Evolutionary conservation across 345 rosid species (phyloP).

Genomic region (Schrenkiella parvula): DNA sequence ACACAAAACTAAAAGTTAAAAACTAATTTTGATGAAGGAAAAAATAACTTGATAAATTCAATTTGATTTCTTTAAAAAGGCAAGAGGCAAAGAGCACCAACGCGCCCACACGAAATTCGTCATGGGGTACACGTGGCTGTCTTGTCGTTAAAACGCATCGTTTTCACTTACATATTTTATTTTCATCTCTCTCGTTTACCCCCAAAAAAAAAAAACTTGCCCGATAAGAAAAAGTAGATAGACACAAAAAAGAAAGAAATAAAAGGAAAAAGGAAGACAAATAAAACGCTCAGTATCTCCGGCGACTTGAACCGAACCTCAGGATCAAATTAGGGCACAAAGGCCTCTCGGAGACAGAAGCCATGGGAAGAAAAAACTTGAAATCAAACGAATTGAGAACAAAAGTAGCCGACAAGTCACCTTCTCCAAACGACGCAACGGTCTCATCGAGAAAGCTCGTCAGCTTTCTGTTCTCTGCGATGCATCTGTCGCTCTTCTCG

Average conservation of each 20-base stretch:
- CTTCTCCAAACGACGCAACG: slow-evolving; percentile 67
- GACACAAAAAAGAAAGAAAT: slow-evolving; percentile 10
- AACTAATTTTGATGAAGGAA: too few relatives aligned
- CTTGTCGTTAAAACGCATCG: background rate
- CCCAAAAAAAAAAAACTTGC: background rate
- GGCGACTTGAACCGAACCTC: slow-evolving; percentile 17
- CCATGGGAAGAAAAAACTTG: slow-evolving; percentile 62
- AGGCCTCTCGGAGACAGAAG: slow-evolving; percentile 6
- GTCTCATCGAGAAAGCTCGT: slow-evolving; percentile 63
- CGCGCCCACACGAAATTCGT: background rate
- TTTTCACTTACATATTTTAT: background rate
- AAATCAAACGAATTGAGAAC: slow-evolving; percentile 65
- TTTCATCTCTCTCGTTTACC: slow-evolving; percentile 1
- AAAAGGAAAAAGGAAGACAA: background rate
- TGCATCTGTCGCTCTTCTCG: slow-evolving; percentile 36
- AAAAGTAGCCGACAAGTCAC: slow-evolving; percentile 72
- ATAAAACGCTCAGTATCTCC: slow-evolving; percentile 14
- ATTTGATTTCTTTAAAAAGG: too few relatives aligned
- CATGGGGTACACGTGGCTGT: slow-evolving; percentile 8
- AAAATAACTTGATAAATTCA: too few relatives aligned
- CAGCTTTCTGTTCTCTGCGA: slow-evolving; percentile 80
- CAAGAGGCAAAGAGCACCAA: too few relatives aligned
- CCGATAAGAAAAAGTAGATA: background rate
- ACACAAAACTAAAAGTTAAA: too few relatives aligned
- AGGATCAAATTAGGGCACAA: slow-evolving; percentile 32